phyloP scores from a whole-genome alignment of 164 flowering plant genomes.

The Sextonia rubra region DNA sequence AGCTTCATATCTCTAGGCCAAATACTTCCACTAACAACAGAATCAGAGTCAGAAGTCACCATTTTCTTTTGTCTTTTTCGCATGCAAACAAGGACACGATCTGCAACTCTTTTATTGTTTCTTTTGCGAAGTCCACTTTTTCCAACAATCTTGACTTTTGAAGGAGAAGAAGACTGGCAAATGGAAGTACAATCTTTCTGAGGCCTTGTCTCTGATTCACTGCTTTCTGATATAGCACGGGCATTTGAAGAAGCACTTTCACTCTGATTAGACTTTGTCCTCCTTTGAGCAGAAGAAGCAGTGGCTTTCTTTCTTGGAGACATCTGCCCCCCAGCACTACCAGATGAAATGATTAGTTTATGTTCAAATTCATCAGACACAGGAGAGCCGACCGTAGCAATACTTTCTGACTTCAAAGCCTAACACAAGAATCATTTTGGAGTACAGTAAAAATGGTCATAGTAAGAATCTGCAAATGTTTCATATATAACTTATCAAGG shows the following conservation, averaged over 20 bases:
- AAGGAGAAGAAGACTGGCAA: constrained; percentile 35
- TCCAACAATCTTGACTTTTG: constrained; percentile 38
- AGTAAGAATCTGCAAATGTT: background rate
- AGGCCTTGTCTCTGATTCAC: constrained; percentile 66
- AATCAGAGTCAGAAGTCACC: constrained; percentile 62
- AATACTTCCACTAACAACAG: constrained; percentile 45
- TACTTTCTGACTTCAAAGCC: constrained; percentile 50
- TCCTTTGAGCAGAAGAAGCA: constrained; percentile 36
- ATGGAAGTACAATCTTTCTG: constrained; percentile 30
- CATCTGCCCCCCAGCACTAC: constrained; percentile 33
- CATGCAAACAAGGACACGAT: constrained; percentile 52
- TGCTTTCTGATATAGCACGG: constrained; percentile 60
- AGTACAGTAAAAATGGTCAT: background rate
- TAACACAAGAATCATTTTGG: constrained; percentile 20
- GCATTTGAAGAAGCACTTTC: constrained; percentile 86
- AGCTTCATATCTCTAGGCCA: constrained; percentile 49
- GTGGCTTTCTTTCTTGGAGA: constrained; percentile 39
- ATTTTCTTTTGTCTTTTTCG: constrained; percentile 74
- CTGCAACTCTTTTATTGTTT: constrained; percentile 78
- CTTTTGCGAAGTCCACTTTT: constrained; percentile 49
- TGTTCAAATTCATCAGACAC: constrained; percentile 33
- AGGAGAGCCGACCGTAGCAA: constrained; percentile 30
- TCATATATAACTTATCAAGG: background rate
- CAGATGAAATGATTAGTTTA: constrained; percentile 39
- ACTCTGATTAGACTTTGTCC: constrained; percentile 57